Evolutionary conservation across 1,284 basidiomycete genomes (phyloP).

Genomic region (Ganoderma meredithae): DNA sequence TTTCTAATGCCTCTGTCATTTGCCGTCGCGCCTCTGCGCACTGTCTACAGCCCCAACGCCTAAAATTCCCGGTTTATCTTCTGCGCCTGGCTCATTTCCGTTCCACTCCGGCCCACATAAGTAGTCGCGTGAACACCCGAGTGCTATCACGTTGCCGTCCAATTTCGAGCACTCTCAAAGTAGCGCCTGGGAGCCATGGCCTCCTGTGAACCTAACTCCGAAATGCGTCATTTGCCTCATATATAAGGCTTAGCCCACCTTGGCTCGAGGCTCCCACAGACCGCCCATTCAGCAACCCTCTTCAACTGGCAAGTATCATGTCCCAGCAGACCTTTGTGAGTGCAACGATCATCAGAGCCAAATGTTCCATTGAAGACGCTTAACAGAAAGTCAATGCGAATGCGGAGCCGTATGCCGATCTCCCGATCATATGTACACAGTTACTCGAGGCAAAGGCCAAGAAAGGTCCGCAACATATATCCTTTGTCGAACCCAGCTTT

Average conservation of each 20-base stretch:
- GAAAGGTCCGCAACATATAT: slow-evolving; percentile 54
- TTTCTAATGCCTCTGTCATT: neutral
- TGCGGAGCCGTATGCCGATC: slow-evolving; percentile 56
- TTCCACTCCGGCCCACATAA: slow-evolving; percentile 21
- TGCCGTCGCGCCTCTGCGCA: neutral
- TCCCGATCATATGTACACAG: slow-evolving; percentile 57
- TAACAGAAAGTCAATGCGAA: slow-evolving; percentile 51
- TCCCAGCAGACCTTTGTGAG: slow-evolving; percentile 10
- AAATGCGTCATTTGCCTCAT: slow-evolving; percentile 13
- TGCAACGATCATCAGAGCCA: neutral
- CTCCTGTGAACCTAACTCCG: slow-evolving; percentile 14
- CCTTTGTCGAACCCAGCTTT: neutral
- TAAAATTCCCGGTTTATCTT: neutral
- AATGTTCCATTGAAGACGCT: neutral
- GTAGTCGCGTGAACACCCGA: slow-evolving; percentile 12
- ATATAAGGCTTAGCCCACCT: slow-evolving; percentile 26
- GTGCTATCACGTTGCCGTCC: slow-evolving; percentile 24
- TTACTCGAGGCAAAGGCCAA: slow-evolving; percentile 75
- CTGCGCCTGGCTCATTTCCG: slow-evolving; percentile 5
- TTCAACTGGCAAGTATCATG: slow-evolving; percentile 16
- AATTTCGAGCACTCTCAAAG: slow-evolving; percentile 5
- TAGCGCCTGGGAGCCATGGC: slow-evolving; percentile 15
- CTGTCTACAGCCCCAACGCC: neutral
- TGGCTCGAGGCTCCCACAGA: slow-evolving; percentile 24
- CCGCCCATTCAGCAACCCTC: neutral